Conservation (phyloP, 75 land plant species). For the Azolla pinnata region DNA sequence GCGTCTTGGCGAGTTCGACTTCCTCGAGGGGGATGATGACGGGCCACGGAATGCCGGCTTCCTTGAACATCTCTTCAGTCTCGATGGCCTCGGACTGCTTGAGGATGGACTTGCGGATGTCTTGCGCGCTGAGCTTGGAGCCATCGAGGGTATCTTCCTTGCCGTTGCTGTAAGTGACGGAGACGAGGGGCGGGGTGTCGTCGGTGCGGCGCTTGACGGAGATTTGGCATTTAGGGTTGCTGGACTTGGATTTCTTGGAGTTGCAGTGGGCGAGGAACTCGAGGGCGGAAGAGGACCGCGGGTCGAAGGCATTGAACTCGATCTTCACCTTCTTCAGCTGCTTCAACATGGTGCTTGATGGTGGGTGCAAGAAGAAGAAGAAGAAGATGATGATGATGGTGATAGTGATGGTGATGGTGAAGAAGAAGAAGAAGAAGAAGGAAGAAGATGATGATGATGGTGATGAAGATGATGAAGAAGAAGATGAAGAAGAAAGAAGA, state of each 20-base stretch:
- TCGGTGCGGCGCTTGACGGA: conserved; percentile 76
- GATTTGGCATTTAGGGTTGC: conserved; percentile 75
- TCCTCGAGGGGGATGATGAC: conserved; percentile 75
- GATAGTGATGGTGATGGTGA: no score
- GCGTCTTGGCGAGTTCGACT: conserved; percentile 8
- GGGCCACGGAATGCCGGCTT: conserved; percentile 78
- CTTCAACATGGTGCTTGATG: no score
- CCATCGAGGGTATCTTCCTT: conserved; percentile 78
- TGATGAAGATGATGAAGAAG: no score
- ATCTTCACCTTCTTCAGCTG: conserved; percentile 75
- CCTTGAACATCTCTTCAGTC: conserved; percentile 90
- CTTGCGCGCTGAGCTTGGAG: conserved; percentile 47
- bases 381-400: no score
- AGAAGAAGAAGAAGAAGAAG: no score
- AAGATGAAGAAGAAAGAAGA: no score
- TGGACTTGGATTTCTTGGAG: conserved; percentile 60
- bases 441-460: no score
- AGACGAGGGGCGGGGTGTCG: conserved; percentile 52
- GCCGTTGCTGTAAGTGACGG: conserved; percentile 75
- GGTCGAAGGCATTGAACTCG: conserved; percentile 78
- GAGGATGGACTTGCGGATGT: conserved; percentile 55
- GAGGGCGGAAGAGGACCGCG: conserved; percentile 60
- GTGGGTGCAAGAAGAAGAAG: no score
- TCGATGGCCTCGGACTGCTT: conserved; percentile 67
- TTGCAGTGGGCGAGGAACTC: conserved; percentile 90